These are phyloP conservation scores for Friedmanniomyces endolithicus DNA, from an alignment of 495 filamentous ascomycete genomes.

Conservation along the genomic window DNA sequence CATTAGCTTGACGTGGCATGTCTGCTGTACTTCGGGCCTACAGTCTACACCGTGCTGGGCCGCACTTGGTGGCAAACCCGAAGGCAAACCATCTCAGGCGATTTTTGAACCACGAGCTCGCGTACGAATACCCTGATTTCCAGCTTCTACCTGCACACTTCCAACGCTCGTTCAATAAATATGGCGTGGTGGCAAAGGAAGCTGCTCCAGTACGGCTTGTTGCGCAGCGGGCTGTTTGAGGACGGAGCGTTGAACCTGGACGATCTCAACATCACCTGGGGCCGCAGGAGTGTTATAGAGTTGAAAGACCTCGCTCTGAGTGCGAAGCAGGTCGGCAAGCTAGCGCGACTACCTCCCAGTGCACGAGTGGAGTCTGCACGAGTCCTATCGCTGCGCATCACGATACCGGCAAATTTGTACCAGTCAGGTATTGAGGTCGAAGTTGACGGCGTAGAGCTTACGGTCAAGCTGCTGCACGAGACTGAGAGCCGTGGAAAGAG, in stretches of 20 bases:
- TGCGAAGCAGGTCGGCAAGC: conserved; percentile 56
- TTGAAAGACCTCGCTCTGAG: conserved; percentile 64
- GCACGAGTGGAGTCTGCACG: conserved; percentile 58
- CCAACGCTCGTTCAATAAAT: too few species aligned
- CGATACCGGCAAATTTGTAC: conserved; percentile 70
- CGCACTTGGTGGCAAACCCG: background rate
- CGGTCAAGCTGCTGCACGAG: background rate
- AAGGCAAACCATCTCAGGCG: background rate
- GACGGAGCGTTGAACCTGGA: conserved; percentile 67
- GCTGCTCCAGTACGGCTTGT: conserved; percentile 67
- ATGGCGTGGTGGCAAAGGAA: conserved; percentile 22
- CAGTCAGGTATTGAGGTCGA: conserved; percentile 65
- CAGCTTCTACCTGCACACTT: too few species aligned
- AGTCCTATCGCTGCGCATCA: conserved; percentile 57
- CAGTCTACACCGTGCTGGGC: background rate
- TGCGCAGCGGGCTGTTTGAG: conserved; percentile 68
- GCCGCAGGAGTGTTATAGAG: conserved; percentile 64
- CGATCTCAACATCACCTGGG: conserved; percentile 63
- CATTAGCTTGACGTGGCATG: too few species aligned
- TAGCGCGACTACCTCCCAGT: conserved; percentile 57
- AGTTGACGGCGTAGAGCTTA: conserved; percentile 49
- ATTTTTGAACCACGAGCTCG: too few species aligned
- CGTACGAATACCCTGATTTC: too few species aligned
- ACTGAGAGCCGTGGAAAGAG: conserved; percentile 11
- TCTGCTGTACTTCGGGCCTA: background rate